Evolutionary conservation across 495 filamentous ascomycete genomes (phyloP).

Genomic region (Tuber magnatum): DNA sequence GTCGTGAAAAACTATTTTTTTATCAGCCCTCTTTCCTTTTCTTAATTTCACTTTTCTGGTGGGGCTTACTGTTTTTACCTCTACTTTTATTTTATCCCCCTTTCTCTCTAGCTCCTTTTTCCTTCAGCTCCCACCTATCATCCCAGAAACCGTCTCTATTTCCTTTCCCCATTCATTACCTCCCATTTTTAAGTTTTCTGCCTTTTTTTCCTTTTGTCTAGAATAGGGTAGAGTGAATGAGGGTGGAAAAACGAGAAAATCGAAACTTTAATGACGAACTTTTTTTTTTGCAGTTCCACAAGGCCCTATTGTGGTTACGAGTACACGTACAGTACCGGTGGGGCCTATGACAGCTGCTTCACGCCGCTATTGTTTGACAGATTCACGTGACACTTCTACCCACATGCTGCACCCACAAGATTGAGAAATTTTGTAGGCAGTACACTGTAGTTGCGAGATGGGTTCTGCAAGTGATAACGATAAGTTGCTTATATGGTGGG

Average conservation of each 20-base stretch:
- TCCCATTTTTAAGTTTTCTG: background rate
- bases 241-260: background rate
- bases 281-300: background rate
- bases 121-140: background rate
- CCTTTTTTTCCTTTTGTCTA: background rate
- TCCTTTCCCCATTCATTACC: background rate
- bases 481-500: background rate
- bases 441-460: background rate
- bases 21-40: background rate
- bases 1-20: background rate
- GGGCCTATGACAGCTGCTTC: too few species aligned
- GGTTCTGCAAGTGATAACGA: background rate
- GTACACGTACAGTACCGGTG: too few species aligned
- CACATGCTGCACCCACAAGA: background rate
- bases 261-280: background rate
- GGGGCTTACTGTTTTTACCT: background rate
- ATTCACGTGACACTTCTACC: too few species aligned
- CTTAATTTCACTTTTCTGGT: background rate
- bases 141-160: background rate
- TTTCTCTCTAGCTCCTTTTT: background rate
- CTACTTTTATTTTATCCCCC: background rate
- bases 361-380: too few species aligned
- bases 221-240: slow-evolving; percentile 1
- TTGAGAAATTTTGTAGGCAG: background rate
- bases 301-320: background rate